Conservation (phyloP, 2,329 filamentous ascomycete genomes). For the Trichoderma citrinoviride region DNA sequence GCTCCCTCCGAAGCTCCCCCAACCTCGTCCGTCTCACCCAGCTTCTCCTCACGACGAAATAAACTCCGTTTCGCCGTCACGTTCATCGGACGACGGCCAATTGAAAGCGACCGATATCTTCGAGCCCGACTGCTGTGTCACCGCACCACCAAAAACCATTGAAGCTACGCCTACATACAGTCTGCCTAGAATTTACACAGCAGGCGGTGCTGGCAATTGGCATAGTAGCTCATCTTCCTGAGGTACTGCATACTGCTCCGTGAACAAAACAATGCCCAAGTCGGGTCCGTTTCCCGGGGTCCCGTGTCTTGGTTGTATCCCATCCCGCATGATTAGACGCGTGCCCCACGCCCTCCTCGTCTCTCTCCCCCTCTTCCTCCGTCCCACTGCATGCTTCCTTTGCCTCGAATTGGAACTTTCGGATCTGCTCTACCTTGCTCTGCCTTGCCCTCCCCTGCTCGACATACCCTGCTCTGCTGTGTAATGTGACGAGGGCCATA, state of each 20-base stretch:
- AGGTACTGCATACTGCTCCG: neutral
- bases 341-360: constrained; percentile 6
- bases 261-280: neutral
- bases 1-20: neutral
- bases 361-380: neutral
- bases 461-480: neutral
- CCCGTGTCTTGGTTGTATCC: constrained; percentile 16
- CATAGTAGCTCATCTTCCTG: neutral
- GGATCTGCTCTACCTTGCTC: neutral
- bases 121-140: no score
- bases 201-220: no score
- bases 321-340: constrained; percentile 6
- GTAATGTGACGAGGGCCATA: constrained; percentile 3
- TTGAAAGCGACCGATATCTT: no score
- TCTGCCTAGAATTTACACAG: no score
- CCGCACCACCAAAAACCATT: no score
- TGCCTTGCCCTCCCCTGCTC: neutral
- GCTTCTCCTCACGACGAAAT: neutral
- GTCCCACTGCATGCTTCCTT: constrained; percentile 1
- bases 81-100: no score
- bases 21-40: neutral
- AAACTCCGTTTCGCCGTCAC: neutral
- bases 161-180: no score
- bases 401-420: constrained; percentile 6
- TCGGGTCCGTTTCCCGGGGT: constrained; percentile 9